Evolutionary conservation across 352 stramenopile species (phyloP), one percentile per base, ranked within the genome.

Genomic region (Blastocystis sp.): DNA sequence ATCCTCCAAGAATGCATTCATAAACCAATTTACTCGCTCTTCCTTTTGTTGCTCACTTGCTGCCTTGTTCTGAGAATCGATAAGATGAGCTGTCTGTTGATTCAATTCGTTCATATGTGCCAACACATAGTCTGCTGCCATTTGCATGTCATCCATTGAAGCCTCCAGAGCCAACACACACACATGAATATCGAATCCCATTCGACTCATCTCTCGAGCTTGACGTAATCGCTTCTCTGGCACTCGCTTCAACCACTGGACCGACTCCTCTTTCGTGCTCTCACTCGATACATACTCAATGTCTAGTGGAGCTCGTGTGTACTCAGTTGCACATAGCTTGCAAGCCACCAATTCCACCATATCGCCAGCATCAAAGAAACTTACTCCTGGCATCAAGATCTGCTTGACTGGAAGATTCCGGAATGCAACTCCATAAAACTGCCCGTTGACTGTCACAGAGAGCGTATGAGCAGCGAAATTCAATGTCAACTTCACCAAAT

Each of bases 351-450:
- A 35, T 54, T 87, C 59, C 52, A 87, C 77, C 39, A 87, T 77
- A 24, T 87, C 77, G 24, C 77, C 77, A 21, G 77, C 59, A 24
- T 87, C 65, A 42, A 77, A 87, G 59, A 87, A 78, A n/a, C 51
- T 74, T 29, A 87, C 77, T n/a, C 52, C 59, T 7, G 77, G 77
- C 35, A 78, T 59, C 7, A 85, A 7, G 16, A 54, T 14, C 6
- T 57, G 66, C 29, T 63, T 27, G 19, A 21, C 14, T 54, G 77
- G 77, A 1, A 87, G 21, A 43, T 87, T 87, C 0, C 42, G 39
- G 65, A 87, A 87, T n/a, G 77, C 77, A 58, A 87, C 65, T 14
- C 77, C 77, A 46, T 65, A n/a, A 32, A 74, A 87, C 65, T 78
- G n/a, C 9, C 46, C 42, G 32, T 87, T 87, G n/a, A 87, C n/a